A percentile compares a stretch with the other conserved stretches of the same genome.
Conservation (phyloP, 106 monocot genomes). For the Hemerocallis citrina region DNA sequence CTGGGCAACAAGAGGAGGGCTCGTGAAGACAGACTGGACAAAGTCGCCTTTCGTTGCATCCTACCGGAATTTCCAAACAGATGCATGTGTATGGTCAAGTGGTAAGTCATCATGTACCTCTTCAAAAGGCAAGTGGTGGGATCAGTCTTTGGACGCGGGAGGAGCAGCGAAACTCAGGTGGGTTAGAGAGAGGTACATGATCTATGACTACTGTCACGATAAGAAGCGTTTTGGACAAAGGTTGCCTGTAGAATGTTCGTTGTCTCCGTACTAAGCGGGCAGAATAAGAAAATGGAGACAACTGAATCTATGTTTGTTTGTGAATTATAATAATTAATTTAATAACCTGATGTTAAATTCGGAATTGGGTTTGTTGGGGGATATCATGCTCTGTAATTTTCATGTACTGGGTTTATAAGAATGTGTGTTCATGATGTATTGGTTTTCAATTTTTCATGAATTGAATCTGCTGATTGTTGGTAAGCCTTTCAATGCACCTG, state of each 20-base stretch:
- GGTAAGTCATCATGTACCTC: neutral
- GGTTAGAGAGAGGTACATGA: slow-evolving; percentile 1
- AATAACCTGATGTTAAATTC: no score
- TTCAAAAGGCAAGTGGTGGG: neutral
- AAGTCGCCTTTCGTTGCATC: neutral
- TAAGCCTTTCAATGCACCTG: no score
- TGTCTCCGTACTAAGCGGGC: neutral
- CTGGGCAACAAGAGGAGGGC: slow-evolving; percentile 3
- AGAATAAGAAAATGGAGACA: no score
- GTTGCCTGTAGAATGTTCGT: slow-evolving; percentile 1
- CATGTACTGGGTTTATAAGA: no score
- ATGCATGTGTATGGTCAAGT: neutral
- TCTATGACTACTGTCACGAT: slow-evolving; percentile 11
- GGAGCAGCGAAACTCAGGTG: neutral
- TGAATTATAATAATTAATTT: no score
- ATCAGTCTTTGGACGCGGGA: neutral
- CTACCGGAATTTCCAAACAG: neutral
- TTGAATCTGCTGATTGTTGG: no score
- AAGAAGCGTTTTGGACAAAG: neutral
- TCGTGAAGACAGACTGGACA: slow-evolving; percentile 8
- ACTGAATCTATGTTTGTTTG: no score
- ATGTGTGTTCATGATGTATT: no score
- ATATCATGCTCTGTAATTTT: no score
- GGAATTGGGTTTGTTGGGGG: no score
- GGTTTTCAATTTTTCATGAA: no score